Base-by-base conservation (phyloP, 1,284 basidiomycete species). In the Anthracocystis panici-leucophaei region DNA sequence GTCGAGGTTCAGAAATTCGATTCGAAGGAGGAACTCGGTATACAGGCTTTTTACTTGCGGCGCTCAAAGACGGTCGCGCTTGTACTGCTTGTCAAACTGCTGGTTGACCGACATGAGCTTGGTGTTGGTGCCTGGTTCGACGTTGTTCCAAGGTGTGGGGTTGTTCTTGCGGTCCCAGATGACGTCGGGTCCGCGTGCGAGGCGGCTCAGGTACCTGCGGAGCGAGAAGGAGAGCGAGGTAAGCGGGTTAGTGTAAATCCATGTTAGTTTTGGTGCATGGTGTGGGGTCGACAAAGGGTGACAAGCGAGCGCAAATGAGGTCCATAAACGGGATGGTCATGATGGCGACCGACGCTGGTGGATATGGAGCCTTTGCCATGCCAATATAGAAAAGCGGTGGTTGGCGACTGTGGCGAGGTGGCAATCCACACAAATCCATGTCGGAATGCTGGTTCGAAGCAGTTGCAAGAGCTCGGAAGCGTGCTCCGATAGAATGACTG, bases 131-230 rank as follows among this genome's bases (percentile, higher is more conserved):
- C 82, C 82, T 0, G 62, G 78, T 52, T 81, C 71, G 53, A 84
- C 69, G 57, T 77, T 76, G 79, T 83, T 80, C 80, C 82, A 83
- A 10, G 82, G 82, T 11, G 78, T 78, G 11, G 82, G 79, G 79
- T 83, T 83, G 78, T 82, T 81, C 71, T 81, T 83, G 51, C 78
- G 78, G 75, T 83, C 80, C 82, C 82, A 83, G 51, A 83, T 80
- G 54, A 83, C 81, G 42, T 84, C 82, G 11, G 82, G 81, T 14
- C 77, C 71, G 35, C 77, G 76, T 8, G 81, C 81, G 14, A 82
- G 72, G 14, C 82, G 79, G 44, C 63, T 57, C 54, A 84, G 31
- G 70, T 84, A 82, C 77, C 76, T 75, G 56, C 29, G 11, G 10
- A 23, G 11, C 12, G 11, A n/a, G 6, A 29, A 33, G 23, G n/a